Percentiles rank a stretch among this genome's conserved stretches.
phyloP scores from a whole-genome alignment of 2,329 filamentous ascomycete species.

The Apiospora sp. region DNA sequence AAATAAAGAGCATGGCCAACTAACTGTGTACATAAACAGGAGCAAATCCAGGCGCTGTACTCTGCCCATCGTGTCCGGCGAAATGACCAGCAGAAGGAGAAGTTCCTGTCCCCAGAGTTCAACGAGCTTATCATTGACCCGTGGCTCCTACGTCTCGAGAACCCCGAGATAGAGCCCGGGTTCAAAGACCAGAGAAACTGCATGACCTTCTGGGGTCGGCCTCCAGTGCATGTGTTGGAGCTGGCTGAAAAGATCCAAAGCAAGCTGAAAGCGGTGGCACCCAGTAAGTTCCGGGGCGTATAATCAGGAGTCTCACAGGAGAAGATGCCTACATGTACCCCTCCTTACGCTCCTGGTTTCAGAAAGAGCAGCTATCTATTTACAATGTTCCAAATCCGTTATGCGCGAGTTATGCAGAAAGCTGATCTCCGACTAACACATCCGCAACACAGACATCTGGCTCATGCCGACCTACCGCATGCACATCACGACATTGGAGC shows the following conservation, averaged over 20 bases:
- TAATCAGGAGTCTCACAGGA: background rate
- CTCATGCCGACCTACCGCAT: constrained; percentile 81
- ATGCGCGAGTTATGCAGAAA: background rate
- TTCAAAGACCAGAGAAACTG: constrained; percentile 82
- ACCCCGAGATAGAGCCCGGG: constrained; percentile 68
- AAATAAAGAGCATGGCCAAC: background rate
- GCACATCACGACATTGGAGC: constrained; percentile 86
- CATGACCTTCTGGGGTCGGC: constrained; percentile 87
- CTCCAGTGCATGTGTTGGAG: constrained; percentile 73
- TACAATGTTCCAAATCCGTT: background rate
- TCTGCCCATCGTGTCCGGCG: constrained; percentile 75
- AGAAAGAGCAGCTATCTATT: background rate
- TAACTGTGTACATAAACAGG: background rate
- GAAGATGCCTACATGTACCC: background rate
- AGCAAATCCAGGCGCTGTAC: constrained; percentile 76
- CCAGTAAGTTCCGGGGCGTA: constrained; percentile 63
- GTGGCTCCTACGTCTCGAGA: constrained; percentile 74
- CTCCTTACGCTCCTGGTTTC: background rate
- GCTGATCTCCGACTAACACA: background rate
- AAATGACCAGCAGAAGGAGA: constrained; percentile 77
- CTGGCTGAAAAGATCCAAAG: constrained; percentile 75
- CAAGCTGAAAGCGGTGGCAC: constrained; percentile 68
- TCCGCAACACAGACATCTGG: constrained; percentile 73
- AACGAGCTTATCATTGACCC: constrained; percentile 77
- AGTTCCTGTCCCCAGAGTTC: constrained; percentile 75